phyloP scores from a whole-genome alignment of 768 basidiomycete genomes.

The Gyrodon lividus region DNA sequence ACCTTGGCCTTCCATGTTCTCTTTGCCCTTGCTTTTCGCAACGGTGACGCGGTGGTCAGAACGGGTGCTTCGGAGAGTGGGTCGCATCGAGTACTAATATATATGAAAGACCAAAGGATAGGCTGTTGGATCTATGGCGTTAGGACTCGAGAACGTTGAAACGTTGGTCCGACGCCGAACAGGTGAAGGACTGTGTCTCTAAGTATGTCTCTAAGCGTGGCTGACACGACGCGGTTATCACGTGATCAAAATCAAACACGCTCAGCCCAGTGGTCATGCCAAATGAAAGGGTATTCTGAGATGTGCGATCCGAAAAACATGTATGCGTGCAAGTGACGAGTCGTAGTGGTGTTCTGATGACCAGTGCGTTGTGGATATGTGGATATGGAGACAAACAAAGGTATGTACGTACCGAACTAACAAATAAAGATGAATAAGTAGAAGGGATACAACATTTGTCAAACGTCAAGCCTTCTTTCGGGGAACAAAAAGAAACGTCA shows the following conservation, averaged over 20 bases:
- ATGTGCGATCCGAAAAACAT: background rate
- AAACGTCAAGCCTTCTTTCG: background rate
- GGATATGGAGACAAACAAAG: conserved; percentile 8
- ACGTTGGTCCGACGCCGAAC: background rate
- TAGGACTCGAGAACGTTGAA: background rate
- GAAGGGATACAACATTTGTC: conserved; percentile 12
- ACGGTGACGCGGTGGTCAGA: conserved; percentile 16
- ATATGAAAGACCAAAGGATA: conserved; percentile 21
- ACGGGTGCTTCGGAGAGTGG: conserved; percentile 28
- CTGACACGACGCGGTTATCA: conserved; percentile 24
- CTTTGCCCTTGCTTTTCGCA: conserved; percentile 14
- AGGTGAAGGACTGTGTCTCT: too few species aligned
- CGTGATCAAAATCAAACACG: conserved; percentile 18
- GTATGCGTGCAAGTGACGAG: background rate
- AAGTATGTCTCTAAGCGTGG: conserved; percentile 10
- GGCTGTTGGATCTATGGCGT: conserved; percentile 14
- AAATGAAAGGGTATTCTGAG: background rate
- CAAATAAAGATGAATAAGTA: conserved; percentile 33
- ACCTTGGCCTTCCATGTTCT: conserved; percentile 9
- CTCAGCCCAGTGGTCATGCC: too few species aligned
- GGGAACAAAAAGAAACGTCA: background rate
- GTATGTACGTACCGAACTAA: conserved; percentile 1
- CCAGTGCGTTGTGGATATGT: conserved; percentile 1
- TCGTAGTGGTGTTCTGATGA: background rate
- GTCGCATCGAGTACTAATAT: conserved; percentile 24